These are phyloP conservation scores for Ammopiptanthus mongolicus DNA, from an alignment of 306 rosid species.

Conservation along the genomic window DNA sequence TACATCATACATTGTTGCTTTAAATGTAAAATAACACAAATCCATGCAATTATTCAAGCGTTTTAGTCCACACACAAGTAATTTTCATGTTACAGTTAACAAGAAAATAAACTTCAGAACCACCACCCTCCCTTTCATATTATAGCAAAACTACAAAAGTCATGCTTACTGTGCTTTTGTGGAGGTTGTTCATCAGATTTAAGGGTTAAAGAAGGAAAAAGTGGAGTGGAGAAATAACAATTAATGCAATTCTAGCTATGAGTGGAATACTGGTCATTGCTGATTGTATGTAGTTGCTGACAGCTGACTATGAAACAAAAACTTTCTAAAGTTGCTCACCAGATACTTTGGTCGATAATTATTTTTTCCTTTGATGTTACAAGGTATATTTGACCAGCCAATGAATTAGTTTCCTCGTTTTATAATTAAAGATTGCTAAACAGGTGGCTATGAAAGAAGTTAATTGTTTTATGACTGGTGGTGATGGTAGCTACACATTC, in stretches of 20 bases:
- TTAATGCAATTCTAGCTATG: background rate
- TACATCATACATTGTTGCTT: too few relatives aligned
- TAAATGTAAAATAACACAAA: too few relatives aligned
- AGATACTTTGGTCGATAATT: background rate
- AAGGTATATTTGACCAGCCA: slow-evolving; percentile 22
- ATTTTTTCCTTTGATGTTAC: slow-evolving; percentile 19
- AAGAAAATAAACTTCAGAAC: background rate
- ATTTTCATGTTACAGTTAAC: background rate
- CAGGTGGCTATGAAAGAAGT: background rate
- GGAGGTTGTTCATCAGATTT: background rate
- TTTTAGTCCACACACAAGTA: too few relatives aligned
- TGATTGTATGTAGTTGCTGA: slow-evolving; percentile 22
- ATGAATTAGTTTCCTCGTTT: slow-evolving; percentile 4
- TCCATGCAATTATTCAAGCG: too few relatives aligned
- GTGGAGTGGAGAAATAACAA: background rate
- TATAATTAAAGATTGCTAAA: slow-evolving; percentile 24
- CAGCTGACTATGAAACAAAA: slow-evolving; percentile 7
- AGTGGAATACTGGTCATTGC: background rate
- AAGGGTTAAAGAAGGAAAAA: background rate
- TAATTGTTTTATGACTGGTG: background rate
- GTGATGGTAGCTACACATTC: background rate
- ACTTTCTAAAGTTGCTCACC: slow-evolving; percentile 23
- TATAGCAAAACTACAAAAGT: background rate
- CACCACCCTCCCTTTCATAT: background rate
- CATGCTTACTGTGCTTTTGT: background rate